A percentile compares a stretch with the other conserved stretches of the same genome.
phyloP scores from a whole-genome alignment of 306 rosid genomes.

The Vigna reflexopilosa region DNA sequence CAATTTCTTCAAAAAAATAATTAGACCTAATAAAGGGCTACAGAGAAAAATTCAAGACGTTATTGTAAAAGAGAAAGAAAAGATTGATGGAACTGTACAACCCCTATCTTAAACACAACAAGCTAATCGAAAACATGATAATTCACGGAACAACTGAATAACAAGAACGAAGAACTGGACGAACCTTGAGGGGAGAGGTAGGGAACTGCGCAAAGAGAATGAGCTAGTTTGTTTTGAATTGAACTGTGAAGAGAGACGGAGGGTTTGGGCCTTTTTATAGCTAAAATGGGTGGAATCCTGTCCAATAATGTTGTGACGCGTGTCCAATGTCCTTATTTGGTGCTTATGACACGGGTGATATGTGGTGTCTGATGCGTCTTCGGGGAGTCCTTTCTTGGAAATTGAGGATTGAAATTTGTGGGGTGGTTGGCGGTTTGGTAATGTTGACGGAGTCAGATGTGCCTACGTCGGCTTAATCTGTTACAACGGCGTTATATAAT shows the following conservation, averaged over 20 bases:
- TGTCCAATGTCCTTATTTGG: neutral
- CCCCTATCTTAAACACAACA: neutral
- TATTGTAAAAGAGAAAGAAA: neutral
- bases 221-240: neutral
- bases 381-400: conserved; percentile 19
- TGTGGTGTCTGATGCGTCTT: conserved; percentile 12
- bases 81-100: neutral
- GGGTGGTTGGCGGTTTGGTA: neutral
- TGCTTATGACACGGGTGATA: neutral
- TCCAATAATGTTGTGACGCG: conserved; percentile 38
- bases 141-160: neutral
- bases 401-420: conserved; percentile 20
- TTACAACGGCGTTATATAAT: neutral
- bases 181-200: conserved; percentile 42
- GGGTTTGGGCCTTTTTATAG: conserved; percentile 32
- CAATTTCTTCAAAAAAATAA: neutral
- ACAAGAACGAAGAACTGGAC: neutral
- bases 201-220: too few relatives aligned
- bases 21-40: neutral
- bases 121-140: neutral
- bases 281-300: neutral
- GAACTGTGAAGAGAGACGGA: neutral
- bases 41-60: neutral
- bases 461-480: neutral
- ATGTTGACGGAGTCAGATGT: conserved; percentile 29